Evolutionary conservation across 192 early-diverging fungal genomes (phyloP).

Genomic region (Gigaspora rosea): DNA sequence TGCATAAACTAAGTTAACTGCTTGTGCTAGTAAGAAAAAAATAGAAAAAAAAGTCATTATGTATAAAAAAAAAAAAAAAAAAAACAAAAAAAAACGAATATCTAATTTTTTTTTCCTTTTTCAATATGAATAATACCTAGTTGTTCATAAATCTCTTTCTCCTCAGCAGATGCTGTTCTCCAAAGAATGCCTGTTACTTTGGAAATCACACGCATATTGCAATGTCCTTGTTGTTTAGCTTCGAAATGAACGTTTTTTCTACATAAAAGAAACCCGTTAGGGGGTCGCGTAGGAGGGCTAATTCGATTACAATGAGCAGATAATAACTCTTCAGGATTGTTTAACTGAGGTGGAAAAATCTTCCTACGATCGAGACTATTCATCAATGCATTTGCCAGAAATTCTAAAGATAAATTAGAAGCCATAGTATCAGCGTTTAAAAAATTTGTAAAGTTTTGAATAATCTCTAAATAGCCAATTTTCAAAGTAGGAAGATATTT

Average conservation of each 20-base stretch:
- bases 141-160: neutral
- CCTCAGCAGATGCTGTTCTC: neutral
- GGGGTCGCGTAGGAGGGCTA: neutral
- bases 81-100: no score
- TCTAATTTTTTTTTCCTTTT: no score
- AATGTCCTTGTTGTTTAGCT: neutral
- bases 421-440: no score
- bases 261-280: neutral
- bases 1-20: no score
- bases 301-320: neutral
- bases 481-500: no score
- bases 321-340: slow-evolving; percentile 11
- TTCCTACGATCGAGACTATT: neutral
- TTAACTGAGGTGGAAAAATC: neutral
- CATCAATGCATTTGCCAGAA: neutral
- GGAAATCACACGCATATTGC: neutral
- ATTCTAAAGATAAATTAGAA: neutral
- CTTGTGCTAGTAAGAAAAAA: no score
- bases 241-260: neutral
- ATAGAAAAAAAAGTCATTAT: no score
- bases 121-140: neutral
- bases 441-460: no score
- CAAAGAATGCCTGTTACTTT: neutral
- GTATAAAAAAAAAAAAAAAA: no score
- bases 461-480: no score